Percentiles rank a stretch among this genome's conserved stretches.
Conservation (phyloP, 257 asterid genomes). For the Fraxinus americana region DNA sequence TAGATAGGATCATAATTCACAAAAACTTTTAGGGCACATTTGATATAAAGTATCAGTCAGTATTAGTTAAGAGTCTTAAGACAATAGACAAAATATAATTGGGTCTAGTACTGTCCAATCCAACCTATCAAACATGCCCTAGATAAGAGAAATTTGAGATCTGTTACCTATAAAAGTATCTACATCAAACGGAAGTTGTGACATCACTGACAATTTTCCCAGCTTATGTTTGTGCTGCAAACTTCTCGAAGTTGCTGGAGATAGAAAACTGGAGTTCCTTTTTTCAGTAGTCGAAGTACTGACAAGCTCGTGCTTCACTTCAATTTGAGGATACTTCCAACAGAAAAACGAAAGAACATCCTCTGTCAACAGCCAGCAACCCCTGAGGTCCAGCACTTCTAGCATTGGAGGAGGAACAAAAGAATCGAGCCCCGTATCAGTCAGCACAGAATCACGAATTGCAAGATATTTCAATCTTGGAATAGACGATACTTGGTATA, state of each 20-base stretch:
- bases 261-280: slow-evolving; percentile 24
- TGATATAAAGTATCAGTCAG: background rate
- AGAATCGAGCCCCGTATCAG: slow-evolving; percentile 52
- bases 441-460: slow-evolving; percentile 63
- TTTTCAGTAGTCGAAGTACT: slow-evolving; percentile 30
- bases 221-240: slow-evolving; percentile 34
- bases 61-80: background rate
- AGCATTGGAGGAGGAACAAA: slow-evolving; percentile 64
- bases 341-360: slow-evolving; percentile 51
- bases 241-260: slow-evolving; percentile 35
- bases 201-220: slow-evolving; percentile 30
- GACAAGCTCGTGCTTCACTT: slow-evolving; percentile 63
- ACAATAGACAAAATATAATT: background rate
- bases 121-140: background rate
- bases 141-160: slow-evolving; percentile 2
- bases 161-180: slow-evolving; percentile 52
- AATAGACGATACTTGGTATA: slow-evolving; percentile 45
- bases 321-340: slow-evolving; percentile 57
- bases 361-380: slow-evolving; percentile 85
- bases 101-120: background rate
- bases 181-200: slow-evolving; percentile 30
- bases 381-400: slow-evolving; percentile 71
- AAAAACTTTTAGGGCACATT: background rate
- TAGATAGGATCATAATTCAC: slow-evolving; percentile 11
- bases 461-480: slow-evolving; percentile 53